These are phyloP conservation scores for Fomitopsis palustris DNA, from an alignment of 1,284 basidiomycete species.

Conservation along the genomic window DNA sequence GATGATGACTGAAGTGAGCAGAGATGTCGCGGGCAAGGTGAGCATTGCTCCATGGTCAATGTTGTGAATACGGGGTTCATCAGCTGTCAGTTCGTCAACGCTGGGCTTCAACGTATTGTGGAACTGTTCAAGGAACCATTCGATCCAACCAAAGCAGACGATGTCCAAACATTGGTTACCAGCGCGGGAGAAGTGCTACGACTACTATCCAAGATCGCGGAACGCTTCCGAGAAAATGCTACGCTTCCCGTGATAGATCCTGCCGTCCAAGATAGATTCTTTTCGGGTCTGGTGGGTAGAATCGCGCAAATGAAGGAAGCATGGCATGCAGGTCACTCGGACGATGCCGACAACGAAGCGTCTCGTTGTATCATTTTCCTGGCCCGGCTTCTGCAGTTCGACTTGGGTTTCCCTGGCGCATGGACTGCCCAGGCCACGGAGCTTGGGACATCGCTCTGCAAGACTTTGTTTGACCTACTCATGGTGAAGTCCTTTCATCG, in stretches of 20 bases:
- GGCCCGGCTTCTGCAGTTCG: slow-evolving; percentile 67
- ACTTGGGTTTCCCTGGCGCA: slow-evolving; percentile 56
- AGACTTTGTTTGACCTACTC: slow-evolving; percentile 47
- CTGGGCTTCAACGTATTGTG: slow-evolving; percentile 63
- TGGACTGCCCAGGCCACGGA: slow-evolving; percentile 57
- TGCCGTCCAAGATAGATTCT: slow-evolving; percentile 52
- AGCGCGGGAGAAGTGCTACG: slow-evolving; percentile 67
- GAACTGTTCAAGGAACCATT: slow-evolving; percentile 45
- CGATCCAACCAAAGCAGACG: slow-evolving; percentile 25
- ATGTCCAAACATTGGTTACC: slow-evolving; percentile 38
- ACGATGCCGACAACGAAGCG: slow-evolving; percentile 14
- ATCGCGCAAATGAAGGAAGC: slow-evolving; percentile 40
- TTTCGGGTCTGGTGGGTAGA: slow-evolving; percentile 42
- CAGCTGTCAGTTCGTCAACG: slow-evolving; percentile 62
- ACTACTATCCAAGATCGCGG: slow-evolving; percentile 62
- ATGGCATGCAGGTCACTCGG: slow-evolving; percentile 23
- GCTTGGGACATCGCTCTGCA: slow-evolving; percentile 40
- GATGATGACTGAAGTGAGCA: slow-evolving; percentile 67
- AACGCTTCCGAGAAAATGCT: slow-evolving; percentile 52
- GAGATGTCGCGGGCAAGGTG: slow-evolving; percentile 65
- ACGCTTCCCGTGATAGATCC: slow-evolving; percentile 48
- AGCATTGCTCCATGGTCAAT: neutral
- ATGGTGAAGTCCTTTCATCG: slow-evolving; percentile 39
- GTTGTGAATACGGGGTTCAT: neutral
- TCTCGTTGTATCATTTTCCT: slow-evolving; percentile 44